Percentiles rank a stretch among this genome's conserved stretches.
These are phyloP conservation scores for Ailanthus altissimus DNA, from an alignment of 345 rosid species.

Conservation along the genomic window DNA sequence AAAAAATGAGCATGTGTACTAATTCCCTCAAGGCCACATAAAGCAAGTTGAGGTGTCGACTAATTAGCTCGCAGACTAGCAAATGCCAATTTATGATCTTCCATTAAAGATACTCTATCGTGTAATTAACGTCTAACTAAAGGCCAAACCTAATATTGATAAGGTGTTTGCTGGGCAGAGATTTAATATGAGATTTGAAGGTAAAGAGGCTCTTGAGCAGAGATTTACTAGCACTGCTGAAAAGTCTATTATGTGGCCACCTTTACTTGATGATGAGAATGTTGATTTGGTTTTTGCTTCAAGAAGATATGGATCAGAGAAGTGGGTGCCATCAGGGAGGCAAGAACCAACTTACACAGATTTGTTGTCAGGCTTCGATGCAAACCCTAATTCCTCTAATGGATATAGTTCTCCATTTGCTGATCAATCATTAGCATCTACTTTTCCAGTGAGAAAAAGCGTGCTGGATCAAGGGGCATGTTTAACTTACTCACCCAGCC, in stretches of 20 bases:
- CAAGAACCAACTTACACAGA: constrained; percentile 59
- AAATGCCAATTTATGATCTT: constrained; percentile 75
- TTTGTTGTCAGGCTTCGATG: constrained; percentile 64
- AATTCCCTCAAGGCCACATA: constrained; percentile 93
- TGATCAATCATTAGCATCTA: constrained; percentile 38
- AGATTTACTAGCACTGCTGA: constrained; percentile 64
- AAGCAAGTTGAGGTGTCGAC: constrained; percentile 94
- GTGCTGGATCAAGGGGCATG: constrained; percentile 48
- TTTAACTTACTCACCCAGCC: constrained; percentile 40
- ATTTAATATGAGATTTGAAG: constrained; percentile 91
- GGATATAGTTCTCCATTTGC: constrained; percentile 39
- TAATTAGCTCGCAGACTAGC: constrained; percentile 70
- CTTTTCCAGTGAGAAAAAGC: constrained; percentile 36
- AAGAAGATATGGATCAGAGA: constrained; percentile 54
- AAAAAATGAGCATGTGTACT: constrained; percentile 69
- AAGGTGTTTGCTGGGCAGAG: constrained; percentile 91
- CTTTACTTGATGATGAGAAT: constrained; percentile 59
- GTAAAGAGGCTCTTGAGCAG: constrained; percentile 89
- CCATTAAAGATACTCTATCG: constrained; percentile 72
- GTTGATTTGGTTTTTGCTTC: constrained; percentile 46
- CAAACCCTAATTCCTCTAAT: constrained; percentile 39
- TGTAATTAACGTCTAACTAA: constrained; percentile 65
- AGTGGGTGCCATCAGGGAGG: constrained; percentile 47
- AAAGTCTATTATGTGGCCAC: constrained; percentile 54
- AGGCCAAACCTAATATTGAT: constrained; percentile 85